Evolutionary conservation across 2,329 filamentous ascomycete species (phyloP).

Genomic region (Ophiobolus disseminans): DNA sequence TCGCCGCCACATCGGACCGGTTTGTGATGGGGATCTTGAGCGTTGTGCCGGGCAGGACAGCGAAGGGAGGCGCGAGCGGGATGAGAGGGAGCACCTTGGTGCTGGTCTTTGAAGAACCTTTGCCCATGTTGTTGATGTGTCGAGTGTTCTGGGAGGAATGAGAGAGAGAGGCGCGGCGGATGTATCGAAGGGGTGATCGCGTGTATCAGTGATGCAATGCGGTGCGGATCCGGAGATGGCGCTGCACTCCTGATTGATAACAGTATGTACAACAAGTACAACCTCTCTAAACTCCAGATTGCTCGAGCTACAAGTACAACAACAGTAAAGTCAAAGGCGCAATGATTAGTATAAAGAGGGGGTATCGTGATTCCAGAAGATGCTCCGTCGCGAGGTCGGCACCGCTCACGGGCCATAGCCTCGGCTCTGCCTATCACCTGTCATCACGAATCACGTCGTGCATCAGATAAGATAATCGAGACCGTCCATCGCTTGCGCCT

Average conservation of each 20-base stretch:
- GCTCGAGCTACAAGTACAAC: no score
- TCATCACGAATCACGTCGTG: background rate
- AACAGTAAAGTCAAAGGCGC: background rate
- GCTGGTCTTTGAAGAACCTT: constrained; percentile 42
- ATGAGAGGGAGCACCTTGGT: constrained; percentile 72
- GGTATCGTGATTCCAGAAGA: constrained; percentile 23
- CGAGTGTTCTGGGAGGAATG: background rate
- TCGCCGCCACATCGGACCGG: constrained; percentile 85
- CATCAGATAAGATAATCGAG: constrained; percentile 3
- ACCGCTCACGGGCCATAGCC: constrained; percentile 1
- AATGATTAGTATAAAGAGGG: background rate
- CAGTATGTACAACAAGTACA: background rate
- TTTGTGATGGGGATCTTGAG: constrained; percentile 83
- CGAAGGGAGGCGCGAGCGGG: constrained; percentile 78
- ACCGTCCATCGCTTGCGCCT: background rate
- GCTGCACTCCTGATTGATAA: background rate
- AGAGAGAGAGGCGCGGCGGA: background rate
- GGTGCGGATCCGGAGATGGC: constrained; percentile 9
- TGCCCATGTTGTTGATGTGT: constrained; percentile 38
- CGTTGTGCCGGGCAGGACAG: constrained; percentile 85
- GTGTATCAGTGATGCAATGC: constrained; percentile 3
- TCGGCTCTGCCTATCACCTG: background rate
- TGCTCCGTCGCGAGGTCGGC: constrained; percentile 16
- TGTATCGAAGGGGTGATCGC: background rate
- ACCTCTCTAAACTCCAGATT: no score